phyloP scores from a whole-genome alignment of 1,284 basidiomycete species.

The Rugosomyces carneus region DNA sequence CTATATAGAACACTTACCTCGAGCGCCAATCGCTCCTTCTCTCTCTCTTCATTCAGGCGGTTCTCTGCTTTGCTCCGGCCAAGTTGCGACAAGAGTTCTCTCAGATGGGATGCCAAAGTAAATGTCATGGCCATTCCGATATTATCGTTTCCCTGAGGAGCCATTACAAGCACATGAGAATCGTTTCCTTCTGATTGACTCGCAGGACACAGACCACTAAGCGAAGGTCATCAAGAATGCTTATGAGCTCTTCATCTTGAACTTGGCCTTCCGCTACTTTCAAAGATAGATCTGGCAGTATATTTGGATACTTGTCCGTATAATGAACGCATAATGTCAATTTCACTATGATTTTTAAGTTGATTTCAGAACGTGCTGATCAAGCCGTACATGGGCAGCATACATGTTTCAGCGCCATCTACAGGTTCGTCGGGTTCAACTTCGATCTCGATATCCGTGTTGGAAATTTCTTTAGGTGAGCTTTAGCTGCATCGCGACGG shows the following conservation, averaged over 20 bases:
- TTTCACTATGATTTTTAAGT: conserved; percentile 49
- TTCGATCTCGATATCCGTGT: conserved; percentile 77
- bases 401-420: conserved; percentile 57
- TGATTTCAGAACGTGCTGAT: neutral
- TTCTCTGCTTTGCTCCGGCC: conserved; percentile 55
- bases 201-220: conserved; percentile 48
- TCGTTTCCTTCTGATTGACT: neutral
- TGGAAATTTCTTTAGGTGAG: conserved; percentile 72
- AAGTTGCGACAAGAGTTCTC: conserved; percentile 70
- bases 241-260: conserved; percentile 49
- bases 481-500: conserved; percentile 36
- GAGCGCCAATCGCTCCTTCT: conserved; percentile 66
- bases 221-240: conserved; percentile 55
- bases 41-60: conserved; percentile 56
- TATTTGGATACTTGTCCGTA: conserved; percentile 41
- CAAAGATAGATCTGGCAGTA: conserved; percentile 70
- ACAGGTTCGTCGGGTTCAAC: conserved; percentile 82
- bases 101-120: conserved; percentile 82
- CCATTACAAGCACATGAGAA: neutral
- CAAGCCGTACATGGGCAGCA: conserved; percentile 27
- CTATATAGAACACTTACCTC: too few species aligned
- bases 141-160: conserved; percentile 77
- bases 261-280: conserved; percentile 67
- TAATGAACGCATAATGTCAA: conserved; percentile 65
- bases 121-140: conserved; percentile 98